Evolutionary conservation across 257 asterid species (phyloP).

Genomic region (Vinca minor): DNA sequence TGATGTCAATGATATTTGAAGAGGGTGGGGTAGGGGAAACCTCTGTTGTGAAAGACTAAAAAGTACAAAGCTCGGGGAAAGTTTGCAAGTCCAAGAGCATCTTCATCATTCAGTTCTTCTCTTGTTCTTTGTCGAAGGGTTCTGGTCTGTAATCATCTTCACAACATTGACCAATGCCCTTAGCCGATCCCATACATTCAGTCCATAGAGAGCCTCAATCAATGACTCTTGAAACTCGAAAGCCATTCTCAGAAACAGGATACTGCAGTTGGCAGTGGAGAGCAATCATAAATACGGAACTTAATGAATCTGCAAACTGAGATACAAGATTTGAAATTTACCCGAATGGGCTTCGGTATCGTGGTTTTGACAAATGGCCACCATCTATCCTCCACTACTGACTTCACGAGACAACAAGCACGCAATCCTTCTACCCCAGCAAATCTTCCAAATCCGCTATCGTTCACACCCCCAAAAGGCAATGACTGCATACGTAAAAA

Average conservation of each 20-base stretch:
- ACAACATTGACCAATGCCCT: conserved; percentile 66
- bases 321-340: conserved; percentile 10
- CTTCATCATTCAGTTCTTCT: conserved; percentile 32
- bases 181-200: conserved; percentile 65
- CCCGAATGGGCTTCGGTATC: conserved; percentile 97
- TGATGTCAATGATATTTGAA: no score
- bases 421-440: conserved; percentile 93
- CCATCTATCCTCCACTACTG: conserved; percentile 91
- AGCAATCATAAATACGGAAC: conserved; percentile 11
- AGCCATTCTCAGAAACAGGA: conserved; percentile 73
- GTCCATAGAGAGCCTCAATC: conserved; percentile 71
- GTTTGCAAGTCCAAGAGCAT: not conserved
- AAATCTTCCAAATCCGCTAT: conserved; percentile 96
- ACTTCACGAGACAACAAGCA: conserved; percentile 91
- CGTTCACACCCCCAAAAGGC: conserved; percentile 96
- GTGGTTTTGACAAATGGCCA: conserved; percentile 92
- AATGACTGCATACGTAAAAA: conserved; percentile 48
- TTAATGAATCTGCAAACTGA: not conserved
- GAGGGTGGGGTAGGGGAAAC: not conserved
- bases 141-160: conserved; percentile 62
- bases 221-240: conserved; percentile 73
- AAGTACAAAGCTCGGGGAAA: not conserved
- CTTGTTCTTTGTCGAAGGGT: conserved; percentile 27
- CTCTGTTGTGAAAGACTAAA: not conserved
- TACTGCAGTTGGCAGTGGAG: conserved; percentile 38